Conservation (phyloP, 495 filamentous ascomycete species). For the Glutinoglossum americanum region DNA sequence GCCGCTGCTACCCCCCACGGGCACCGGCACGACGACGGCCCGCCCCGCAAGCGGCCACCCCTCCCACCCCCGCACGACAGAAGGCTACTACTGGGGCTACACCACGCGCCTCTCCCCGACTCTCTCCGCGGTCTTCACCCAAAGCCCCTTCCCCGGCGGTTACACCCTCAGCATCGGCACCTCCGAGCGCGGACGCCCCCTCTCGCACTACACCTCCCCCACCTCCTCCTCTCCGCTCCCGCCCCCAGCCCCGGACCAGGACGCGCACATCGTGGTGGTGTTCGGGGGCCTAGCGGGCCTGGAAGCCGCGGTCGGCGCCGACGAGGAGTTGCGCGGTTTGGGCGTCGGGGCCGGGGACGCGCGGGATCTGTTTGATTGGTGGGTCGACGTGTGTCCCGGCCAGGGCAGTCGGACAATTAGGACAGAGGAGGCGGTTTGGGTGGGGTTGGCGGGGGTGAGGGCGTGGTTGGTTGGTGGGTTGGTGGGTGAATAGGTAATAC, state of each 20-base stretch:
- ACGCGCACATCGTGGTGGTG: conserved; percentile 41
- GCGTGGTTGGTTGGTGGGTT: neutral
- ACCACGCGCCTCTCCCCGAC: conserved; percentile 32
- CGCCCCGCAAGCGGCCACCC: too few relatives aligned
- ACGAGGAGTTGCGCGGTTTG: conserved; percentile 32
- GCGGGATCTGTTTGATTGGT: conserved; percentile 42
- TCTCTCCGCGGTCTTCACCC: conserved; percentile 43
- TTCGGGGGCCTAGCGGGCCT: conserved; percentile 56
- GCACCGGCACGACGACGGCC: too few relatives aligned
- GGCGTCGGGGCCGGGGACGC: conserved; percentile 17
- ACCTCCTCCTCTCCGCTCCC: neutral
- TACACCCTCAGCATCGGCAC: conserved; percentile 53
- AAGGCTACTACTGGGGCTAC: conserved; percentile 63
- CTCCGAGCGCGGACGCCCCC: conserved; percentile 42
- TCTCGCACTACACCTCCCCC: too few relatives aligned
- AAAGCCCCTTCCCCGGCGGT: conserved; percentile 30
- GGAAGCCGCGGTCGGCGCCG: conserved; percentile 44
- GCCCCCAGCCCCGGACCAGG: neutral
- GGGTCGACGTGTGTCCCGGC: conserved; percentile 51
- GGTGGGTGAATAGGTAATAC: too few relatives aligned
- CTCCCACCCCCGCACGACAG: conserved; percentile 36
- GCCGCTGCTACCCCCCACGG: too few relatives aligned
- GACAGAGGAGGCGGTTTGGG: conserved; percentile 59
- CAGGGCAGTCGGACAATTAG: conserved; percentile 59
- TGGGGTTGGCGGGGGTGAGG: conserved; percentile 36